Conservation (phyloP, 192 early-diverging fungal species). For the Podila epigama region DNA sequence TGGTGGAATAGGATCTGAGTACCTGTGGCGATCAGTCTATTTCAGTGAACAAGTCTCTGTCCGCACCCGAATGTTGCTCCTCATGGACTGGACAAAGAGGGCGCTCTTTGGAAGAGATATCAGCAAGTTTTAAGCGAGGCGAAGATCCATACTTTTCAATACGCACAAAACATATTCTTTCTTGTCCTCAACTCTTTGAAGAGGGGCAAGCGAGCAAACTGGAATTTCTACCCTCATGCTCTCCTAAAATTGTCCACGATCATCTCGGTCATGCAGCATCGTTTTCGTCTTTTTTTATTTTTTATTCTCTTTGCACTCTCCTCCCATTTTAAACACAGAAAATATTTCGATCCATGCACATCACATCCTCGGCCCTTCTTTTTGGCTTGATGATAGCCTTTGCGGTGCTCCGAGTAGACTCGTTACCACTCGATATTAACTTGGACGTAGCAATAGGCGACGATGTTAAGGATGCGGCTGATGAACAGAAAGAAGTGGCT, state of each 20-base stretch:
- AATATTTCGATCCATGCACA: background rate
- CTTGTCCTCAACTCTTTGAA: background rate
- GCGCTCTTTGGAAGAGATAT: conserved; percentile 57
- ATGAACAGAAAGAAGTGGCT: too few relatives aligned
- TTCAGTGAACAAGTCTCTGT: conserved; percentile 62
- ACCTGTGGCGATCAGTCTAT: conserved; percentile 65
- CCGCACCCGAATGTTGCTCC: conserved; percentile 42
- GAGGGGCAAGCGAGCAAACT: background rate
- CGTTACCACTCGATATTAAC: background rate
- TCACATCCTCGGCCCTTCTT: background rate
- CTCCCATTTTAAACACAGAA: background rate
- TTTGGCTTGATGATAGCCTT: background rate
- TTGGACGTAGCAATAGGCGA: background rate
- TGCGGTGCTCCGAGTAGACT: background rate
- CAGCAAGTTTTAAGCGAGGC: conserved; percentile 45
- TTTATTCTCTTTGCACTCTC: background rate
- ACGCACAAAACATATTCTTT: background rate
- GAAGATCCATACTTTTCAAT: background rate
- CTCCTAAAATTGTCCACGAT: too few relatives aligned
- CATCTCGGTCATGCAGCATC: too few relatives aligned
- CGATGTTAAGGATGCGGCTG: background rate
- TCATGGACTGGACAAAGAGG: conserved; percentile 56
- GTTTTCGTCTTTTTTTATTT: background rate
- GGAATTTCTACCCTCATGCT: background rate
- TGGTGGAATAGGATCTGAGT: conserved; percentile 60